Evolutionary conservation across 106 monocot genomes (phyloP).

Genomic region (Platanthera zijinensis): DNA sequence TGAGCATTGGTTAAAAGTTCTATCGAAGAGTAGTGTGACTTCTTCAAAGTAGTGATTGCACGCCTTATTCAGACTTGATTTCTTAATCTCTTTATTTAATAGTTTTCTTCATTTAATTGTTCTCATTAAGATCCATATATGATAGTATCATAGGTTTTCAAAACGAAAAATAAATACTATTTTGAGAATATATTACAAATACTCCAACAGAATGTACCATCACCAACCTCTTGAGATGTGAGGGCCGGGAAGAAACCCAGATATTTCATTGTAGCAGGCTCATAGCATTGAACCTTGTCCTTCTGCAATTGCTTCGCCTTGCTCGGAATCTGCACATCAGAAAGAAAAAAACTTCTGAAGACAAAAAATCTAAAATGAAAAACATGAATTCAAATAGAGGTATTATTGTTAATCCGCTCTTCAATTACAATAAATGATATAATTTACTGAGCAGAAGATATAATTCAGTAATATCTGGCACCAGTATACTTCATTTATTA

Average conservation of each 20-base stretch:
- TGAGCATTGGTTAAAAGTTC: too few relatives aligned
- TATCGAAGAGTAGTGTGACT: too few relatives aligned
- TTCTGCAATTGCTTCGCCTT: constrained; percentile 62
- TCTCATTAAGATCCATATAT: too few relatives aligned
- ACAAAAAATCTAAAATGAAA: not conserved
- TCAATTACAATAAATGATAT: not conserved
- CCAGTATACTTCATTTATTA: not conserved
- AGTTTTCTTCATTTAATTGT: too few relatives aligned
- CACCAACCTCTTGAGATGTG: constrained; percentile 81
- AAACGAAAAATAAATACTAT: not conserved
- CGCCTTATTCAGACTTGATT: too few relatives aligned
- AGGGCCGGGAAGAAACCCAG: constrained; percentile 80
- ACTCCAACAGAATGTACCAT: not conserved
- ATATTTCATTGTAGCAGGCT: constrained; percentile 97
- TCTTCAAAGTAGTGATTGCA: too few relatives aligned
- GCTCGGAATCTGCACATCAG: constrained; percentile 63
- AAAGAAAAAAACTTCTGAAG: not conserved
- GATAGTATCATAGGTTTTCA: too few relatives aligned
- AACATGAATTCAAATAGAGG: not conserved
- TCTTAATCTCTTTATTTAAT: too few relatives aligned
- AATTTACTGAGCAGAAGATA: not conserved
- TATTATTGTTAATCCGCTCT: not conserved
- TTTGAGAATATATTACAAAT: not conserved
- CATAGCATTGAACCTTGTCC: constrained; percentile 94
- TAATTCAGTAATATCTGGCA: not conserved